Percentiles rank a stretch among this genome's conserved stretches.
Evolutionary conservation across 75 land plant species (phyloP).

Genomic region (Larix kaempferi): DNA sequence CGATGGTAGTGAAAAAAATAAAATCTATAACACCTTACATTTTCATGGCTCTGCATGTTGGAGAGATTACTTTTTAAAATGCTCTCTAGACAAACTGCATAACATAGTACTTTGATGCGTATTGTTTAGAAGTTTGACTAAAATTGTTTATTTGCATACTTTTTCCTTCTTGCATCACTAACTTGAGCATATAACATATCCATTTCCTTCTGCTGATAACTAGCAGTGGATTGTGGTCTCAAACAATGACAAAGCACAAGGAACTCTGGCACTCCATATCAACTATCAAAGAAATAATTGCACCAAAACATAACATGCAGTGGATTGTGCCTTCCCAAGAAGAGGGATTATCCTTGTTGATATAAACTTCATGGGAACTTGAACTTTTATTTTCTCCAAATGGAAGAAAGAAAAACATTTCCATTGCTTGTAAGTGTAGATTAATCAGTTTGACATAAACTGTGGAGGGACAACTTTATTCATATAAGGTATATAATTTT

Average conservation of each 20-base stretch:
- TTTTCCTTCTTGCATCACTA: neutral
- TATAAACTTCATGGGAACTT: conserved; percentile 37
- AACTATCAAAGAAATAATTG: too few species aligned
- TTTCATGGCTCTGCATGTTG: too few species aligned
- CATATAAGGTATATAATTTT: conserved; percentile 35
- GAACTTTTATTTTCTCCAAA: conserved; percentile 41
- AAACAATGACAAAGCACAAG: conserved; percentile 23
- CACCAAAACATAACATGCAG: too few species aligned
- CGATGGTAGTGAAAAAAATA: too few species aligned
- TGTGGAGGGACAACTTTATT: conserved; percentile 29
- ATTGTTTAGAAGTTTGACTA: too few species aligned
- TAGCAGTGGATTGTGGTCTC: conserved; percentile 65
- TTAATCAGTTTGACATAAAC: conserved; percentile 49
- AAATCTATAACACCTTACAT: too few species aligned
- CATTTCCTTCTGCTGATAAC: conserved; percentile 38
- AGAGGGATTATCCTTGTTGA: conserved; percentile 23
- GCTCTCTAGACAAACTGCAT: too few species aligned
- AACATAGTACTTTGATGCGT: too few species aligned
- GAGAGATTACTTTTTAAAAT: too few species aligned
- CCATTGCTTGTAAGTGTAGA: conserved; percentile 53
- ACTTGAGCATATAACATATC: neutral
- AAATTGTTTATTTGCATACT: neutral
- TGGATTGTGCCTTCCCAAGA: conserved; percentile 7
- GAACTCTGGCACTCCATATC: too few species aligned
- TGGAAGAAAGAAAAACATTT: conserved; percentile 46